These are phyloP conservation scores for Paramecium tetraurelia DNA, from an alignment of 73 alveolate genomes.

Conservation along the genomic window DNA sequence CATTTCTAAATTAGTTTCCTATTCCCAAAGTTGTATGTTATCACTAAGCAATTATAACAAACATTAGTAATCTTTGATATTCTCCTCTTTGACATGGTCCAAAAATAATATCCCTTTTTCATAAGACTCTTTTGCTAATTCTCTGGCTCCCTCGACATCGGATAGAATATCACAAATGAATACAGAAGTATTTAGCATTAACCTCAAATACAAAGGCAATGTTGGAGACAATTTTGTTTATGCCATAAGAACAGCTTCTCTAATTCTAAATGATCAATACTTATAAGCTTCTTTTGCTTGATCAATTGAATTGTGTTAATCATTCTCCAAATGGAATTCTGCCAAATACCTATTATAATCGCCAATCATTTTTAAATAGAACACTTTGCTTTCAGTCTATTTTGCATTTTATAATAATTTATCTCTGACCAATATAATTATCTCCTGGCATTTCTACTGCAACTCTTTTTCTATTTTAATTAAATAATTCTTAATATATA, in stretches of 20 bases:
- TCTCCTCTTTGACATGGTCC: slow-evolving; percentile 89
- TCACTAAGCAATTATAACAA: slow-evolving; percentile 86
- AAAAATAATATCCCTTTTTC: slow-evolving; percentile 81
- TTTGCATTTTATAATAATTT: slow-evolving; percentile 71
- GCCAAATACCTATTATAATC: slow-evolving; percentile 94
- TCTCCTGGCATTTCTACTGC: slow-evolving; percentile 71
- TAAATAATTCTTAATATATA: slow-evolving; percentile 75
- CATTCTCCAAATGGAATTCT: slow-evolving; percentile 82
- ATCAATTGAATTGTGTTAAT: slow-evolving; percentile 75
- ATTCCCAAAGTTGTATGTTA: slow-evolving; percentile 64
- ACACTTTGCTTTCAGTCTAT: slow-evolving; percentile 81
- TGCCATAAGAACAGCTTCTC: slow-evolving; percentile 85
- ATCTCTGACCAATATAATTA: slow-evolving; percentile 71
- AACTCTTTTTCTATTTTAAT: slow-evolving; percentile 80
- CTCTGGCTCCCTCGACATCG: slow-evolving; percentile 80
- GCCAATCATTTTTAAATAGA: slow-evolving; percentile 93
- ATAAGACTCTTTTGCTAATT: slow-evolving; percentile 84
- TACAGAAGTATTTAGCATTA: slow-evolving; percentile 89
- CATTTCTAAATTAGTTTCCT: background rate
- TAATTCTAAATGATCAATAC: background rate
- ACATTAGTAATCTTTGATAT: slow-evolving; percentile 82
- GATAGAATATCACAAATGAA: slow-evolving; percentile 86
- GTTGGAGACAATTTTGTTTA: slow-evolving; percentile 76
- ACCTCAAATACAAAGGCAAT: slow-evolving; percentile 88
- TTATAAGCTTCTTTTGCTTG: slow-evolving; percentile 87